These are phyloP conservation scores for Pelargonium cotyledonis DNA, from an alignment of 441 rosid species.

Conservation along the genomic window DNA sequence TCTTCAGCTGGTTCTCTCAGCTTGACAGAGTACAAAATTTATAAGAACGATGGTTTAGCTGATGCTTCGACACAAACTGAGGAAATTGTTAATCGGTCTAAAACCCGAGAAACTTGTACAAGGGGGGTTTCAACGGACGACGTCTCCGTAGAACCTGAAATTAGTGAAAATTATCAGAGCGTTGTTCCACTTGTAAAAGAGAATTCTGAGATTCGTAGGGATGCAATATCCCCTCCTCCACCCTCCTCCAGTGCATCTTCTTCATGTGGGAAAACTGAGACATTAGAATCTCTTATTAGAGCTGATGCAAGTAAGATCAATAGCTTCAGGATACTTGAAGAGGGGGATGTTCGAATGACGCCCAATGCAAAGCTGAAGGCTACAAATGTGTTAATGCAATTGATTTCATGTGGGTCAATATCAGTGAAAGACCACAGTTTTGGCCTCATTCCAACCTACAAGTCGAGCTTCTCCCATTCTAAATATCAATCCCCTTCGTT, in stretches of 20 bases:
- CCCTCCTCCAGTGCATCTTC: constrained; percentile 65
- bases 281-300: constrained; percentile 83
- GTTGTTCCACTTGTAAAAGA: constrained; percentile 35
- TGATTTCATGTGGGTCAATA: constrained; percentile 70
- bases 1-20: constrained; percentile 60
- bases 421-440: constrained; percentile 60
- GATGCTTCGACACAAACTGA: constrained; percentile 95
- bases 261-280: constrained; percentile 62
- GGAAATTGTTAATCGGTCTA: constrained; percentile 39
- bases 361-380: constrained; percentile 48
- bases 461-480: constrained; percentile 63
- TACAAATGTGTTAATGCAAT: constrained; percentile 54
- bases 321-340: constrained; percentile 82
- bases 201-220: constrained; percentile 41
- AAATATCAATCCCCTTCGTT: constrained; percentile 62
- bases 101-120: constrained; percentile 54
- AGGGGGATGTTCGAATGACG: constrained; percentile 65
- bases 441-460: constrained; percentile 65
- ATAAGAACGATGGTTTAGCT: constrained; percentile 56
- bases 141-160: constrained; percentile 39
- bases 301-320: constrained; percentile 81
- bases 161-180: constrained; percentile 26
- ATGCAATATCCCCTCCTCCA: constrained; percentile 56
- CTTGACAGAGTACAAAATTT: constrained; percentile 71
- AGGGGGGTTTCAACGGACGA: constrained; percentile 92